Evolutionary conservation across 2,329 filamentous ascomycete genomes (phyloP), one percentile per base, ranked within the genome.

Genomic region (Coleophoma crateriformis): DNA sequence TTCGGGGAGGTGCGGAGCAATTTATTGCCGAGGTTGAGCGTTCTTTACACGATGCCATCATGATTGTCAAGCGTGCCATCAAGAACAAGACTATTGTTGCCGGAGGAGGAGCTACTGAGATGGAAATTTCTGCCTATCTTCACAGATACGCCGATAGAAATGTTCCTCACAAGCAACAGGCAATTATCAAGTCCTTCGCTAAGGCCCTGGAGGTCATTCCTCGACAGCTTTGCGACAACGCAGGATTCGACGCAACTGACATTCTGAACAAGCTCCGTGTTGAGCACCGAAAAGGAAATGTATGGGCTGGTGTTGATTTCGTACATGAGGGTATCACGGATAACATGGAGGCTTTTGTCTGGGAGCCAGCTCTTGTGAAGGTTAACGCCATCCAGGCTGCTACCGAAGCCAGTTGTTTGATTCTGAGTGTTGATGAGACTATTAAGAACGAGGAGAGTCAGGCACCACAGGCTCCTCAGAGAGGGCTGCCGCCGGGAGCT

Each of bases 21-120:
- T 99, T 99, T 74, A 99, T 99, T 62, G 94, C 94, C 51, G 94
- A 99, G 71, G 94, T 96, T 2, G 94, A 99, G 77, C 88, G 94
- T 57, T 96, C 90, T 66, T 81, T 99, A 58, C 94, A 99, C 77
- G 94, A 99, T 65, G 94, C 94, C 61, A 97, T 99, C 72, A 99
- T 99, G 94, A 96, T 99, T 64, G 94, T 99, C 66, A 97, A 97
- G 82, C 90, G 95, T 54, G 90, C 94, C 27, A 90, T 97, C 71
- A 90, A 89, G 75, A 95, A 97, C 77, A 86, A 86, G 65, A 88
- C 82, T 66, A 96, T 99, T 58, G 94, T 99, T 22, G 94, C 91
- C 42, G 94, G 94, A 62, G 94, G 94, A 61, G 94, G 94, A 67
- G 92, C 94, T 15, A 84, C 79, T 62, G 94, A 99, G 77, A 97